Evolutionary conservation across 2,329 filamentous ascomycete genomes (phyloP).

Genomic region (Colletotrichum sp.): DNA sequence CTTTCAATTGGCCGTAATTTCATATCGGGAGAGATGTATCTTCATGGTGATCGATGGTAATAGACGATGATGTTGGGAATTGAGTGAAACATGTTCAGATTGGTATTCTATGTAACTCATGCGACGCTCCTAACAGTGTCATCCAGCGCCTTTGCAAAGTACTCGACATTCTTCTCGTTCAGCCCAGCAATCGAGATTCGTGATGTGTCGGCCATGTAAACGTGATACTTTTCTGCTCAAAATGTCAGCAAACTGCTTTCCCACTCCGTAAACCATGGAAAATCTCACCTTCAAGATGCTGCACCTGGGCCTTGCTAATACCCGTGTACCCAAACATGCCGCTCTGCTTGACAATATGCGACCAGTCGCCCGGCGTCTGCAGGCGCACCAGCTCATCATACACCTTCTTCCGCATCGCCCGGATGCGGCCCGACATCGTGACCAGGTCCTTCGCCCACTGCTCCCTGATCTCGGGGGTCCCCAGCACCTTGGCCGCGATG

Average conservation of each 20-base stretch:
- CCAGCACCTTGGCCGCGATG: constrained; percentile 38
- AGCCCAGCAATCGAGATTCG: constrained; percentile 44
- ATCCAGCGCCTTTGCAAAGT: constrained; percentile 30
- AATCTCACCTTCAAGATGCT: constrained; percentile 31
- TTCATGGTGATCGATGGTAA: neutral
- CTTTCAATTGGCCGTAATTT: neutral
- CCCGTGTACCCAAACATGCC: constrained; percentile 53
- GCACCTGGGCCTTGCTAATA: constrained; percentile 52
- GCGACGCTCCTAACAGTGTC: neutral
- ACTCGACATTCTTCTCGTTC: constrained; percentile 38
- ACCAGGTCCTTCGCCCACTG: constrained; percentile 40
- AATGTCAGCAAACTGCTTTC: rapidly evolving
- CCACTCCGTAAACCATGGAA: neutral
- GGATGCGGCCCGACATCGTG: constrained; percentile 41
- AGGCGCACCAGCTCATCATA: constrained; percentile 35
- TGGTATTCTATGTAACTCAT: neutral
- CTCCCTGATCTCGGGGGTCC: constrained; percentile 27
- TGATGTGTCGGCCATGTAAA: constrained; percentile 44
- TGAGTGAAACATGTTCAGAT: rapidly evolving
- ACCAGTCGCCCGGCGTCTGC: constrained; percentile 40
- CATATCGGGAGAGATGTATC: too few relatives aligned
- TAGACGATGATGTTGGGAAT: neutral
- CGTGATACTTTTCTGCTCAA: constrained; percentile 33
- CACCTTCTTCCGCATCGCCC: constrained; percentile 36
- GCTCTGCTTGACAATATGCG: constrained; percentile 38